phyloP scores from a whole-genome alignment of 2,329 filamentous ascomycete species.

The Trichoderma gracile region DNA sequence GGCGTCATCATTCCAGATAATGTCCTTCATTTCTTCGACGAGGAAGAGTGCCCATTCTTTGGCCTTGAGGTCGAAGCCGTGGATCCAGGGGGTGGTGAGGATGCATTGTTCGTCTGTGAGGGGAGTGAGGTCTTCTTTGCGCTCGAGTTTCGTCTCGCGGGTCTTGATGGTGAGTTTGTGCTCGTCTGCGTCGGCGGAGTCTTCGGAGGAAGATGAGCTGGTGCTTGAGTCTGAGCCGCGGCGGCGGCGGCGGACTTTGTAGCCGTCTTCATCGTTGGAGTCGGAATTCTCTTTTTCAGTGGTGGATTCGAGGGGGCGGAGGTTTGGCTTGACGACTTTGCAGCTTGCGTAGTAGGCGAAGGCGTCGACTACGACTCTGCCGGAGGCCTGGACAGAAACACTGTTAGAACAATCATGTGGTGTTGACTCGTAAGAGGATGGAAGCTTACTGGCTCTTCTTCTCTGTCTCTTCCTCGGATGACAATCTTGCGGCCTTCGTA shows the following conservation, averaged over 20 bases:
- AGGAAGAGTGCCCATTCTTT: constrained; percentile 36
- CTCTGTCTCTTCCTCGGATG: background rate
- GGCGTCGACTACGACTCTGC: constrained; percentile 40
- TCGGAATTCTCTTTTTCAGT: background rate
- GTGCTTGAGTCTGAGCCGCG: background rate
- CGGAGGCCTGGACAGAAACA: constrained; percentile 21
- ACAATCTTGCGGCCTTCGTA: constrained; percentile 6
- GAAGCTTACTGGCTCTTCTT: background rate
- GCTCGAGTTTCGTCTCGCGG: background rate
- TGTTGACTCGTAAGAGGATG: accelerated
- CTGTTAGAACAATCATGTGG: background rate
- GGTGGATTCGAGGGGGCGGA: constrained; percentile 24
- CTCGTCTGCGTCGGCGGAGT: background rate
- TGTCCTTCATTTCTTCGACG: constrained; percentile 27
- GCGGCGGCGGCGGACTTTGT: background rate
- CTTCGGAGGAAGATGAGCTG: background rate
- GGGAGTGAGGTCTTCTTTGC: background rate
- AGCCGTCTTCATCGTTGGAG: background rate
- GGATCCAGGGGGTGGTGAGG: constrained; percentile 41
- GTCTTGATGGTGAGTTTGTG: constrained; percentile 5
- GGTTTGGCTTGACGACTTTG: constrained; percentile 35
- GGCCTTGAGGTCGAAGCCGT: constrained; percentile 41
- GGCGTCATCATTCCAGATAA: constrained; percentile 41
- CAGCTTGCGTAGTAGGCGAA: constrained; percentile 40
- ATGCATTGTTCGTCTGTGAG: constrained; percentile 41